phyloP scores from a whole-genome alignment of 2,329 filamentous ascomycete genomes.

The Colletotrichum magnum region DNA sequence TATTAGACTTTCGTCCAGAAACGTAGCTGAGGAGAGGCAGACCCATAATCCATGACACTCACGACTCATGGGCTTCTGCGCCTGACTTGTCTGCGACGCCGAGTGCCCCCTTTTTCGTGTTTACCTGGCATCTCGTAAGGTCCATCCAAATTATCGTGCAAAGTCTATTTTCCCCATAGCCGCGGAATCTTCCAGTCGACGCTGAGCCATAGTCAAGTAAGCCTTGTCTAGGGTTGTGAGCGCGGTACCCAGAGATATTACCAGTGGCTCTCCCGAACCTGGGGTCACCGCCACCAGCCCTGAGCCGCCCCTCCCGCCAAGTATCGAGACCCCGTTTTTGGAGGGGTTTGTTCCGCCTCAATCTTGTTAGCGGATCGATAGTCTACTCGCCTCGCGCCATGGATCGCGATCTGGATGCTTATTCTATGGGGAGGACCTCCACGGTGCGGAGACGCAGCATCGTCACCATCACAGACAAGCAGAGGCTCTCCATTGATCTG shows the following conservation, averaged over 20 bases:
- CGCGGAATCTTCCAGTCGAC: background rate
- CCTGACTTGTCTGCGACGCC: slow-evolving; percentile 11
- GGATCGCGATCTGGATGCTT: slow-evolving; percentile 2
- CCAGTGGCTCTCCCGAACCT: background rate
- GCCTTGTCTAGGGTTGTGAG: background rate
- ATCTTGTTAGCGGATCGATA: background rate
- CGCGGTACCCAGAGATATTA: background rate
- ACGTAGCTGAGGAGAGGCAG: slow-evolving; percentile 11
- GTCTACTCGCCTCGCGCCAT: background rate
- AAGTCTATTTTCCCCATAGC: background rate
- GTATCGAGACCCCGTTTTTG: background rate
- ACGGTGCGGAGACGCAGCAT: slow-evolving; percentile 17
- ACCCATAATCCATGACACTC: slow-evolving; percentile 1
- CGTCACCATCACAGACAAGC: slow-evolving; percentile 12
- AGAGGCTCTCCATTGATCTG: slow-evolving; percentile 13
- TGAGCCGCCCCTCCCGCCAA: background rate
- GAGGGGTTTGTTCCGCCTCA: background rate
- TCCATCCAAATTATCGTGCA: background rate
- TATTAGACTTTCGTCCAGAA: slow-evolving; percentile 22
- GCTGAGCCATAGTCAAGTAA: background rate
- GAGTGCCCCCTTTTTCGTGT: background rate
- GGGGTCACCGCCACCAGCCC: background rate
- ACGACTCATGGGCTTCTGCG: slow-evolving; percentile 11
- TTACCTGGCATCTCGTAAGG: background rate
- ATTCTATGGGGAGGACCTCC: background rate